These are phyloP conservation scores for Eimeria praecox DNA, from an alignment of 169 alveolate species.

Conservation along the genomic window DNA sequence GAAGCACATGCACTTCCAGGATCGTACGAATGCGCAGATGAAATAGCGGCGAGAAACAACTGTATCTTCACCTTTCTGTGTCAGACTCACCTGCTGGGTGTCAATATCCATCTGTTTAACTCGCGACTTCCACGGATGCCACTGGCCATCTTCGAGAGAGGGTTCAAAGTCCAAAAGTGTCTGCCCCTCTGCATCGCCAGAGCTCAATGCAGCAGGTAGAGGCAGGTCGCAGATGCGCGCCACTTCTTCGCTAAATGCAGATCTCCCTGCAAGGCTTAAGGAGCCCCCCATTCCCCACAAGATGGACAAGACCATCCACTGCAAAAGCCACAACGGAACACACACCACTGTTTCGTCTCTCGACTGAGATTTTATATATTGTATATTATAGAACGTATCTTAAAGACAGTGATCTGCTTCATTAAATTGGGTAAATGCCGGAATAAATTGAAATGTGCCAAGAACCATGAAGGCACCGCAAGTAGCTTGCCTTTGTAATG, in stretches of 20 bases:
- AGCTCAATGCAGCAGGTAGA: constrained; percentile 68
- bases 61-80: background rate
- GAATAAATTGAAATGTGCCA: background rate
- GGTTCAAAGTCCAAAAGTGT: constrained; percentile 97
- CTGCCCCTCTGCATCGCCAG: constrained; percentile 30
- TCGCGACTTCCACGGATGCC: constrained; percentile 96
- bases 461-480: background rate
- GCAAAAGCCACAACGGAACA: constrained; percentile 85
- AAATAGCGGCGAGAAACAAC: background rate
- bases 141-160: constrained; percentile 95
- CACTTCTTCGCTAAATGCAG: constrained; percentile 90
- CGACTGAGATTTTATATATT: background rate
- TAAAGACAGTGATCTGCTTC: background rate
- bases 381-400: background rate
- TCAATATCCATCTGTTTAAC: constrained; percentile 94
- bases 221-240: constrained; percentile 86
- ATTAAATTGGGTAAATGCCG: background rate
- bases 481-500: constrained; percentile 48
- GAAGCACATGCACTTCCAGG: background rate
- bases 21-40: background rate
- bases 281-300: constrained; percentile 98
- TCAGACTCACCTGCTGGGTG: constrained; percentile 83
- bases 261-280: constrained; percentile 91
- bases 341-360: background rate
- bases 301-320: constrained; percentile 91